A percentile compares a stretch with the other conserved stretches of the same genome.
Conservation (phyloP, 1,284 basidiomycete genomes). For the Rhodotorula mucilaginosa region DNA sequence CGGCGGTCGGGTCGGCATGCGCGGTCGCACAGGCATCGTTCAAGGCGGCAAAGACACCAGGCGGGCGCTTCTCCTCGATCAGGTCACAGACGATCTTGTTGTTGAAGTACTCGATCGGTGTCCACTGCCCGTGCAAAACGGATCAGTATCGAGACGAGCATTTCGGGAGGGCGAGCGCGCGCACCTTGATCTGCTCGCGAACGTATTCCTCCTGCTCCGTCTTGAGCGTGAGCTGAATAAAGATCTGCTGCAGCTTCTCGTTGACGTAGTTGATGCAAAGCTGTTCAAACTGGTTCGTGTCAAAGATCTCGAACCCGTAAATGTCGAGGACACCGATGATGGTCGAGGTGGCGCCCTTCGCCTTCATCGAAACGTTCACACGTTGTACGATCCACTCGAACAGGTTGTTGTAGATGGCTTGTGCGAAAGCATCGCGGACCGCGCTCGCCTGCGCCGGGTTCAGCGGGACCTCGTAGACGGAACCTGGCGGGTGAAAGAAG, state of each 20-base stretch:
- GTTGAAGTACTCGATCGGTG: constrained; percentile 96
- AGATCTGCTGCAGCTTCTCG: constrained; percentile 90
- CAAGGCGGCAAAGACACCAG: constrained; percentile 94
- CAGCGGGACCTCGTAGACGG: constrained; percentile 92
- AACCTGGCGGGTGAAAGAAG: constrained; percentile 52
- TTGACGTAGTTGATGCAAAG: constrained; percentile 99
- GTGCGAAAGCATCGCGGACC: constrained; percentile 86
- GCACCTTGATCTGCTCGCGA: constrained; percentile 83
- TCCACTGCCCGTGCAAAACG: constrained; percentile 63
- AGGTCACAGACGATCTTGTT: constrained; percentile 93
- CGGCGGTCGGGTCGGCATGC: constrained; percentile 92
- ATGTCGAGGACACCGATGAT: constrained; percentile 97
- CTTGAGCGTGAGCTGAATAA: constrained; percentile 97
- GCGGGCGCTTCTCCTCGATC: constrained; percentile 93
- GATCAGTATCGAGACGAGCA: neutral
- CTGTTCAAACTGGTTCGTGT: constrained; percentile 98
- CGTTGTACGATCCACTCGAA: constrained; percentile 99
- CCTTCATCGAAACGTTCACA: constrained; percentile 94
- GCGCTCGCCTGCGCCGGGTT: constrained; percentile 88
- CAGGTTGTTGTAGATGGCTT: constrained; percentile 97
- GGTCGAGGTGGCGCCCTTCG: constrained; percentile 69
- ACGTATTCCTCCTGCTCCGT: constrained; percentile 99
- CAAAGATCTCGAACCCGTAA: constrained; percentile 97
- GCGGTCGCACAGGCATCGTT: constrained; percentile 99
- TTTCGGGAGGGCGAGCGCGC: neutral